Evolutionary conservation across 2,329 filamentous ascomycete species (phyloP).

Genomic region (Onygenales sp.): DNA sequence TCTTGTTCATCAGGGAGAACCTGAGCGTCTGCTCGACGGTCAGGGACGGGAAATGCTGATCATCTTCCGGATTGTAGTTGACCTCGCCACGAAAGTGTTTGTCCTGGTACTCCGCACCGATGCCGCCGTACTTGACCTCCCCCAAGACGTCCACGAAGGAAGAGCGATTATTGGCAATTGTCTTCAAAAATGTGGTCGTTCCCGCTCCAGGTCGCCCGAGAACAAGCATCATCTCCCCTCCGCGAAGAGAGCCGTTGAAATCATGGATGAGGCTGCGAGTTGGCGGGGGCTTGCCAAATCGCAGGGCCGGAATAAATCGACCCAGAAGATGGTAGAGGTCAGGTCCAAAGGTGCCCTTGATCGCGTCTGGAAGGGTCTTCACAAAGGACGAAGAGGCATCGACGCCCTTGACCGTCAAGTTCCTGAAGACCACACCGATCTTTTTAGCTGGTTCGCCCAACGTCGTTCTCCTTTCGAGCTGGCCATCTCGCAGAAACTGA

Average conservation of each 20-base stretch:
- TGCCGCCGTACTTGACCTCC: conserved; percentile 62
- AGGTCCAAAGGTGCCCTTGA: conserved; percentile 70
- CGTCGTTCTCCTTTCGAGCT: conserved; percentile 6
- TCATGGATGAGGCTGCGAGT: conserved; percentile 52
- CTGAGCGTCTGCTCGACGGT: conserved; percentile 70
- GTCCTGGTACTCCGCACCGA: conserved; percentile 57
- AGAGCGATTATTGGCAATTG: conserved; percentile 60
- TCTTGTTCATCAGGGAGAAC: conserved; percentile 68
- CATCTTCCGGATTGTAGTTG: conserved; percentile 69
- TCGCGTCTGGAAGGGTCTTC: conserved; percentile 62
- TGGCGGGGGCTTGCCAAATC: conserved; percentile 38
- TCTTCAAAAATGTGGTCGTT: conserved; percentile 68
- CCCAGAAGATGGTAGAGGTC: conserved; percentile 61
- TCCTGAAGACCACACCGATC: conserved; percentile 67
- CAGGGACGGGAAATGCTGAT: conserved; percentile 62
- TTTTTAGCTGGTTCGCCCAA: conserved; percentile 57
- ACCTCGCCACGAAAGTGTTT: conserved; percentile 66
- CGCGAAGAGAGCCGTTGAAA: conserved; percentile 57
- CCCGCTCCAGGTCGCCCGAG: conserved; percentile 65
- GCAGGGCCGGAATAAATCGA: conserved; percentile 43
- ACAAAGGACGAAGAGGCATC: conserved; percentile 59
- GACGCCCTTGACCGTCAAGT: conserved; percentile 64
- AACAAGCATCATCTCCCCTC: conserved; percentile 47
- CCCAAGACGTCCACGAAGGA: conserved; percentile 58
- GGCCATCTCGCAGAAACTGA: conserved; percentile 6